Evolutionary conservation across 805 yeast species (phyloP).

Genomic region (Zygoascus flipseniorum): DNA sequence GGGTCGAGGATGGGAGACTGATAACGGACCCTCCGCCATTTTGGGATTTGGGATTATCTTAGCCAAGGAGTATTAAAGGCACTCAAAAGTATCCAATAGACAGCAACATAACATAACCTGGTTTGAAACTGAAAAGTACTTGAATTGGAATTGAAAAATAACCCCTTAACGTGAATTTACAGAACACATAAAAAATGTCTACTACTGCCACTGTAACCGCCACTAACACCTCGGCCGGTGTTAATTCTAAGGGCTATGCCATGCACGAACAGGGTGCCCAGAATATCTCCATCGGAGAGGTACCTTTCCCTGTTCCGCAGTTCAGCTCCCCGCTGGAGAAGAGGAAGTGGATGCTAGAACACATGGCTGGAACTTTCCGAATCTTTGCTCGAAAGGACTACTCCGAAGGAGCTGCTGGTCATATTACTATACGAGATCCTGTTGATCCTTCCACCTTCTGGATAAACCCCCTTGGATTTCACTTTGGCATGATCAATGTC

Average conservation of each 20-base stretch:
- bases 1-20: neutral
- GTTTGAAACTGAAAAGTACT: no score
- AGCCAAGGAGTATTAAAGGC: neutral
- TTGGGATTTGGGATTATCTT: neutral
- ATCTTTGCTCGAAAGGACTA: slow-evolving; percentile 72
- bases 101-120: no score
- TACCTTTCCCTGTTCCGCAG: slow-evolving; percentile 43
- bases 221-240: neutral
- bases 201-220: slow-evolving; percentile 3
- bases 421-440: slow-evolving; percentile 79
- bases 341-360: slow-evolving; percentile 51
- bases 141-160: no score
- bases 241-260: slow-evolving; percentile 7
- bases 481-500: slow-evolving; percentile 53
- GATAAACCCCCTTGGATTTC: slow-evolving; percentile 84
- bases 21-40: neutral
- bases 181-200: neutral
- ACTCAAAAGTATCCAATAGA: neutral
- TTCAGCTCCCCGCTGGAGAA: slow-evolving; percentile 41
- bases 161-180: no score
- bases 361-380: slow-evolving; percentile 81
- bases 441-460: slow-evolving; percentile 72
- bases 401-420: slow-evolving; percentile 78
- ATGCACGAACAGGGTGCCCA: slow-evolving; percentile 38
- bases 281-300: slow-evolving; percentile 47